A percentile compares a stretch with the other conserved stretches of the same genome.
Evolutionary conservation across 495 filamentous ascomycete genomes (phyloP).

Genomic region (Tetracladium marchalianum): DNA sequence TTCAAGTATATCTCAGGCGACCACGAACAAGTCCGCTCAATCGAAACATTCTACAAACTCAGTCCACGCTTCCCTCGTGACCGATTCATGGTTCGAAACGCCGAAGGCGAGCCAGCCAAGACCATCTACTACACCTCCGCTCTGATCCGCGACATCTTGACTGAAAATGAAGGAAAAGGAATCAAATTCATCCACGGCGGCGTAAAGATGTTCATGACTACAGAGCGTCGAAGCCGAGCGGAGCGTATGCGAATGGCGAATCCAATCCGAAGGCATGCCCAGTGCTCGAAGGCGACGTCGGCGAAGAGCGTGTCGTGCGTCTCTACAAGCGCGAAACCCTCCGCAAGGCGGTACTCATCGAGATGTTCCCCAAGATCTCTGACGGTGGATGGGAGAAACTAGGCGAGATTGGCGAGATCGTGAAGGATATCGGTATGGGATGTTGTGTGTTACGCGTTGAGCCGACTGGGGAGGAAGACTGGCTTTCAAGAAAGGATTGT

Average conservation of each 20-base stretch:
- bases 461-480: conserved; percentile 53
- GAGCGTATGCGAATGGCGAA: conserved; percentile 86
- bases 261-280: conserved; percentile 85
- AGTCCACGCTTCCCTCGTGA: conserved; percentile 74
- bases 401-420: conserved; percentile 79
- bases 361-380: conserved; percentile 87
- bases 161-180: conserved; percentile 72
- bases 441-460: conserved; percentile 85
- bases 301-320: conserved; percentile 61
- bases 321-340: conserved; percentile 69
- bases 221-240: conserved; percentile 79
- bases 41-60: conserved; percentile 74
- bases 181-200: conserved; percentile 95
- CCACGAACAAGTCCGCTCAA: conserved; percentile 62
- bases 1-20: conserved; percentile 76
- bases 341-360: conserved; percentile 65
- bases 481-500: conserved; percentile 75
- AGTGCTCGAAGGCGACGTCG: conserved; percentile 81
- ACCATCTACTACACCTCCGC: conserved; percentile 91
- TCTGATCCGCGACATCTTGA: conserved; percentile 74
- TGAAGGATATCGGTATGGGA: conserved; percentile 71
- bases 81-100: conserved; percentile 94
- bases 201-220: conserved; percentile 96
- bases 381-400: conserved; percentile 59
- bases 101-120: conserved; percentile 66